Percentiles rank a stretch among this genome's conserved stretches.
These are phyloP conservation scores for Fusarium buharicum DNA, from an alignment of 2,329 filamentous ascomycete species.

Conservation along the genomic window DNA sequence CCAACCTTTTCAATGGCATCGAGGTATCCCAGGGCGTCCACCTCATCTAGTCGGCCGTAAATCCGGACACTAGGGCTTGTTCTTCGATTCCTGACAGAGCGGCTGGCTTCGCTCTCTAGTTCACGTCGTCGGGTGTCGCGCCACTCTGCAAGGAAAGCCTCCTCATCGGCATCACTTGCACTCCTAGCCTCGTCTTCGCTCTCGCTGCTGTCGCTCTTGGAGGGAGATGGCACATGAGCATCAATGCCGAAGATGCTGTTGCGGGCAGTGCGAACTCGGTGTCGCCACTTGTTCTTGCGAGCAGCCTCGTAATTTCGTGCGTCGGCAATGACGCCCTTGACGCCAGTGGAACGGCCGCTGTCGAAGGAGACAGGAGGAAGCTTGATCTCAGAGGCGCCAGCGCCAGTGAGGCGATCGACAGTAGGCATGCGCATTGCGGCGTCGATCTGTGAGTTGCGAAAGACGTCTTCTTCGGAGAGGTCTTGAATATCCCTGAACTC, in stretches of 20 bases:
- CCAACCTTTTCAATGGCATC: constrained; percentile 93
- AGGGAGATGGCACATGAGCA: constrained; percentile 14
- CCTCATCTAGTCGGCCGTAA: constrained; percentile 82
- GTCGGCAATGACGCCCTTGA: constrained; percentile 89
- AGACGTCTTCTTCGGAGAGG: constrained; percentile 65
- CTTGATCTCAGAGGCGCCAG: constrained; percentile 61
- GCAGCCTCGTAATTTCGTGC: constrained; percentile 80
- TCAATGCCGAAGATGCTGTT: constrained; percentile 65
- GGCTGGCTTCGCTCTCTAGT: constrained; percentile 71
- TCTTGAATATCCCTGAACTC: constrained; percentile 62
- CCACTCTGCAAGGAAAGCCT: constrained; percentile 86
- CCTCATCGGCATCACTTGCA: constrained; percentile 74
- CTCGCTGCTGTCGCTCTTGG: constrained; percentile 56
- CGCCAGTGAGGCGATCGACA: constrained; percentile 54
- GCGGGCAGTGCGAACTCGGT: constrained; percentile 62
- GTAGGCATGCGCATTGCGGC: constrained; percentile 73
- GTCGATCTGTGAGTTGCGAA: constrained; percentile 66
- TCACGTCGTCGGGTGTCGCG: constrained; percentile 81
- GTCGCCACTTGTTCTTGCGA: constrained; percentile 65
- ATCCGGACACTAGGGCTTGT: constrained; percentile 80
- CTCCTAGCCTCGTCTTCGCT: constrained; percentile 57
- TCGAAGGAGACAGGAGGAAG: constrained; percentile 72
- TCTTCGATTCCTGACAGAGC: constrained; percentile 69
- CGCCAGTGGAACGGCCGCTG: constrained; percentile 77
- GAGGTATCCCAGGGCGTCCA: constrained; percentile 92